phyloP scores from a whole-genome alignment of 176 grass and related monocot genomes.

The Musa beccarii region DNA sequence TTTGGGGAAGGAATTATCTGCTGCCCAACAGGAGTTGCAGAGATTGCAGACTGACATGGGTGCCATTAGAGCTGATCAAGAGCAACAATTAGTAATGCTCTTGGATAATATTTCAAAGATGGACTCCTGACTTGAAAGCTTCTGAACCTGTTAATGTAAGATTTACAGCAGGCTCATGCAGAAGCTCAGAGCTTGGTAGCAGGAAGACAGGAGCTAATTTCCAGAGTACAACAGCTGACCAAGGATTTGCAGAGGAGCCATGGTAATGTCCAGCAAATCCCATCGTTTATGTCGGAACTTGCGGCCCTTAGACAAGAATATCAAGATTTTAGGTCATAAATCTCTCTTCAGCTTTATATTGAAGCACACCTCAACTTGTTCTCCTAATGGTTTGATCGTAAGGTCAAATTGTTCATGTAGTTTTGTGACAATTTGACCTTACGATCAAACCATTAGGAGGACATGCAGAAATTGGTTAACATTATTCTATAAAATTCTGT shows the following conservation, averaged over 20 bases:
- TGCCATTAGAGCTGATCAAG: constrained; percentile 33
- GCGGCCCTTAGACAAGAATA: constrained; percentile 68
- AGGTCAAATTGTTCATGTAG: too few relatives aligned
- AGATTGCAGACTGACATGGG: constrained; percentile 51
- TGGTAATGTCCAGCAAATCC: constrained; percentile 76
- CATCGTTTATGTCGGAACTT: constrained; percentile 35
- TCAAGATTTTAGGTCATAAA: constrained; percentile 56
- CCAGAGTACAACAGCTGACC: constrained; percentile 53
- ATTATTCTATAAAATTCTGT: too few relatives aligned
- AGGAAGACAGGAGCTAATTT: constrained; percentile 49
- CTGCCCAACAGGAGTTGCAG: constrained; percentile 69
- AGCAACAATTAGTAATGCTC: constrained; percentile 62
- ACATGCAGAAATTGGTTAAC: too few relatives aligned
- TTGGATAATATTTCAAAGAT: constrained; percentile 64
- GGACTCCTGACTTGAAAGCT: constrained; percentile 69
- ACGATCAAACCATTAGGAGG: too few relatives aligned
- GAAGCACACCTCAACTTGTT: constrained; percentile 8
- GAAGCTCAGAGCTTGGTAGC: constrained; percentile 57
- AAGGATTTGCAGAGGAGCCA: constrained; percentile 80
- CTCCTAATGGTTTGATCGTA: too few relatives aligned
- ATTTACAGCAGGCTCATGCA: constrained; percentile 57
- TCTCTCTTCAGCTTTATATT: constrained; percentile 1
- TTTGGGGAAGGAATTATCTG: constrained; percentile 58
- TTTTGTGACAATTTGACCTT: too few relatives aligned
- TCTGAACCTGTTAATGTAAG: constrained; percentile 39